Conservation (phyloP, 495 filamentous ascomycete genomes). For the Xylaria longipes region DNA sequence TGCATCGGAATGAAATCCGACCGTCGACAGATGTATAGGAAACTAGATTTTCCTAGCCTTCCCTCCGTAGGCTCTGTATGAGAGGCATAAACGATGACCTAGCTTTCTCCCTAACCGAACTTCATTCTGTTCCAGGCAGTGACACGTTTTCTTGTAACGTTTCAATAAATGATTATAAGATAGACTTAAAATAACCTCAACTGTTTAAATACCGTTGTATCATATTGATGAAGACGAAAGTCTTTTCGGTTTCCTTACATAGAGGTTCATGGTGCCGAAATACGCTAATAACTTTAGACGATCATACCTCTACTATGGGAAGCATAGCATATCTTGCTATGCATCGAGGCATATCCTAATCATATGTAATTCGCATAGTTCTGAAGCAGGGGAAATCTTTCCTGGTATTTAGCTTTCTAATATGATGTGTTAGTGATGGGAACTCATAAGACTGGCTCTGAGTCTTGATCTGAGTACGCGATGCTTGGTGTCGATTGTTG, state of each 20-base stretch:
- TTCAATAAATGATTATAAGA: not conserved
- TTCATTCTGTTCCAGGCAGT: not conserved
- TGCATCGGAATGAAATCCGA: slow-evolving; percentile 1
- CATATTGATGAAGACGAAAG: not conserved
- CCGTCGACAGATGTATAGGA: not conserved
- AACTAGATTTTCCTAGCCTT: not conserved
- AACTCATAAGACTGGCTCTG: no score
- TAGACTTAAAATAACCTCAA: not conserved
- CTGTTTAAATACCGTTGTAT: not conserved
- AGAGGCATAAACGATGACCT: slow-evolving; percentile 12
- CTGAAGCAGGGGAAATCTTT: not conserved
- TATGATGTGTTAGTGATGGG: no score
- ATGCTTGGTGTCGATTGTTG: no score
- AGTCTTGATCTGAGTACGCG: no score
- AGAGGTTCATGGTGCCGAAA: not conserved
- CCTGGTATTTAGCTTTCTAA: not conserved
- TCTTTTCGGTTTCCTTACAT: not conserved
- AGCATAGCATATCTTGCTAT: not conserved
- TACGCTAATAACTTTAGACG: not conserved
- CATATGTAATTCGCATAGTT: not conserved
- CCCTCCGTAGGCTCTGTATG: not conserved
- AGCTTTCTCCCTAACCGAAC: not conserved
- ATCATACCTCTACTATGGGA: not conserved
- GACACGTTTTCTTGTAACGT: not conserved
- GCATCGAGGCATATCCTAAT: not conserved